Evolutionary conservation across 129 eudicot species (phyloP).

Genomic region (Logfia minima): DNA sequence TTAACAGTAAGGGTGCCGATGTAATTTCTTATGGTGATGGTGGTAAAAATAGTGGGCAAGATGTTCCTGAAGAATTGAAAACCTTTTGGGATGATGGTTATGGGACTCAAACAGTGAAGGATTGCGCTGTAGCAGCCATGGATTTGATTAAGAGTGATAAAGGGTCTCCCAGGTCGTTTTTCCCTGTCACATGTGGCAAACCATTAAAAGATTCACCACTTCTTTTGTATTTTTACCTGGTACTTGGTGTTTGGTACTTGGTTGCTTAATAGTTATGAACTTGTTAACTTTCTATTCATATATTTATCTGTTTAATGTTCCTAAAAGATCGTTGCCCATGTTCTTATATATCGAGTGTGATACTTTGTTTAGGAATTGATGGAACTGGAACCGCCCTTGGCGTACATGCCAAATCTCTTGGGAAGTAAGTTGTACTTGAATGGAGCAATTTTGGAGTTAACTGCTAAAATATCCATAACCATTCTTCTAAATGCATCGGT

Average conservation of each 20-base stretch:
- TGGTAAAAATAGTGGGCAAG: constrained; percentile 21
- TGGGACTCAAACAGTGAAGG: constrained; percentile 64
- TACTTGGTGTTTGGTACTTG: background rate
- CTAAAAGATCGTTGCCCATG: background rate
- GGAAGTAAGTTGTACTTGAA: constrained; percentile 43
- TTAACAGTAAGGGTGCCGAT: constrained; percentile 25
- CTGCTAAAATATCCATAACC: background rate
- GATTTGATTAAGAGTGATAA: constrained; percentile 46
- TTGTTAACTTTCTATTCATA: background rate
- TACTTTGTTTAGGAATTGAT: constrained; percentile 55
- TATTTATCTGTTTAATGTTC: background rate
- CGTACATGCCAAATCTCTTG: constrained; percentile 59
- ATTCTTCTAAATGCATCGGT: background rate
- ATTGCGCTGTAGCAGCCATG: constrained; percentile 46
- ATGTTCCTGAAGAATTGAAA: constrained; percentile 41
- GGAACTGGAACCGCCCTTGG: constrained; percentile 63
- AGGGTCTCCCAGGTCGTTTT: constrained; percentile 83
- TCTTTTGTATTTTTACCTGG: constrained; percentile 59
- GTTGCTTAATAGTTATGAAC: background rate
- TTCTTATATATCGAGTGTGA: background rate
- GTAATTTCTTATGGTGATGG: constrained; percentile 25
- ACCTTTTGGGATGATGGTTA: constrained; percentile 87
- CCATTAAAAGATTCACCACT: constrained; percentile 61
- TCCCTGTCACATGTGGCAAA: constrained; percentile 53
- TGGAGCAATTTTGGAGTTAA: constrained; percentile 20